Base-by-base conservation (phyloP, 352 stramenopile species). In the Phytophthora ramorum region DNA sequence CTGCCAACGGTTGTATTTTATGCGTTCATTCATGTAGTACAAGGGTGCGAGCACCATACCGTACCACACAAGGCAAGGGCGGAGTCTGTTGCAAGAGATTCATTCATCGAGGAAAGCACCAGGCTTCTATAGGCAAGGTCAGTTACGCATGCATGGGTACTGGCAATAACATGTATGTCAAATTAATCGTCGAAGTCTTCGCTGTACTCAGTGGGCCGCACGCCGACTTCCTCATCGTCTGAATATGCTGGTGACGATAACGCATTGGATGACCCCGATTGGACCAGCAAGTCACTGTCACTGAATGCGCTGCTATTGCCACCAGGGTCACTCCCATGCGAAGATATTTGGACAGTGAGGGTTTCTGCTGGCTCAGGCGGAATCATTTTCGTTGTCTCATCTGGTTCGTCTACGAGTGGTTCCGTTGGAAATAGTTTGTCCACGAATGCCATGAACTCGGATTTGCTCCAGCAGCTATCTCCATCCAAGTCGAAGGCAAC, bases 1-100 rank as follows among this genome's bases (percentile, higher is more conserved):
- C 44, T 84, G 0, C 84, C 84, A 6, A 93, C 83, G 1, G 37
- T 90, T 45, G 17, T 68, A 9, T 76, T 92, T 10, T 95, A 91
- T 59, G 69, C 71, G n/a, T 93, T 87, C 38, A 75, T 92, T 34
- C 58, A 87, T 32, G 67, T 84, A 12, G 67, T 93, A 0, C 70
- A 85, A 70, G 78, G 75, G 2, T 87, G 76, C 22, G 81, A 95
- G 40, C 84, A 92, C 17, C 77, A 90, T 37, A 83, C 72, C 7
- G 63, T 88, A 28, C 24, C 58, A 6, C 74, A 84, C 35, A 75
- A 76, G 19, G 55, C 56, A 35, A 76, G 16, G 34, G 58, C 28
- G 9, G 66, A 74, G n/a, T 58, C 53, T 10, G 49, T 24, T 9
- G 26, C 19, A 12, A 63, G 13, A 10, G 40, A 66, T 54, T 52